These are phyloP conservation scores for Hordeum pubiflorum DNA, from an alignment of 202 grass and related monocot species.

Conservation along the genomic window DNA sequence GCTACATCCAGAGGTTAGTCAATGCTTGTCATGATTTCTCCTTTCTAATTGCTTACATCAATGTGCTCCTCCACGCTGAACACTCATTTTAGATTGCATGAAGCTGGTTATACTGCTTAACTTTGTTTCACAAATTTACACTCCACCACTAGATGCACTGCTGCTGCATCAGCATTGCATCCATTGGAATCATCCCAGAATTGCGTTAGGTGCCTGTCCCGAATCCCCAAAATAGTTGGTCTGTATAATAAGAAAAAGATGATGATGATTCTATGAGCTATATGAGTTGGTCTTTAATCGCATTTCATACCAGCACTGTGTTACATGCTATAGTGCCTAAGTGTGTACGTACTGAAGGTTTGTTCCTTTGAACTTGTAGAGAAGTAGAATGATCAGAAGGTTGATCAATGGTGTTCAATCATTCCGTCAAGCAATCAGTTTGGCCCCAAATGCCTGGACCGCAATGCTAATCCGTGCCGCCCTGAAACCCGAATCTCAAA, in stretches of 20 bases:
- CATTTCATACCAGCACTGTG: background rate
- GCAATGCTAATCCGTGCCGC: slow-evolving; percentile 65
- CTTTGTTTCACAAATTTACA: background rate
- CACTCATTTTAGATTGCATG: background rate
- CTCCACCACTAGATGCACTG: background rate
- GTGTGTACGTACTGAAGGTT: background rate
- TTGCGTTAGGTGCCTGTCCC: background rate
- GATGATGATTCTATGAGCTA: background rate
- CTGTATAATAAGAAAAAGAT: background rate
- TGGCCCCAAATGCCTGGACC: slow-evolving; percentile 73
- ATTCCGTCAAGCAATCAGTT: slow-evolving; percentile 45
- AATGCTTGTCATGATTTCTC: background rate
- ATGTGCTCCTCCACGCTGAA: background rate
- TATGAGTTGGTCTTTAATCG: background rate
- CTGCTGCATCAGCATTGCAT: background rate
- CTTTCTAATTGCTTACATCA: background rate
- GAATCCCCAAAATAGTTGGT: background rate
- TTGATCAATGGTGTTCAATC: slow-evolving; percentile 51
- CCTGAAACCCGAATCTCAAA: slow-evolving; percentile 50
- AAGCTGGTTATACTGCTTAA: background rate
- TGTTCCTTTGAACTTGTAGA: slow-evolving; percentile 37
- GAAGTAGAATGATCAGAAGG: slow-evolving; percentile 61
- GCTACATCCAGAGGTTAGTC: slow-evolving; percentile 57
- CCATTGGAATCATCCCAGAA: background rate
- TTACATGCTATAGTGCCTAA: background rate